Evolutionary conservation across 2,329 filamentous ascomycete genomes (phyloP).

Genomic region (Microcera coccophila): DNA sequence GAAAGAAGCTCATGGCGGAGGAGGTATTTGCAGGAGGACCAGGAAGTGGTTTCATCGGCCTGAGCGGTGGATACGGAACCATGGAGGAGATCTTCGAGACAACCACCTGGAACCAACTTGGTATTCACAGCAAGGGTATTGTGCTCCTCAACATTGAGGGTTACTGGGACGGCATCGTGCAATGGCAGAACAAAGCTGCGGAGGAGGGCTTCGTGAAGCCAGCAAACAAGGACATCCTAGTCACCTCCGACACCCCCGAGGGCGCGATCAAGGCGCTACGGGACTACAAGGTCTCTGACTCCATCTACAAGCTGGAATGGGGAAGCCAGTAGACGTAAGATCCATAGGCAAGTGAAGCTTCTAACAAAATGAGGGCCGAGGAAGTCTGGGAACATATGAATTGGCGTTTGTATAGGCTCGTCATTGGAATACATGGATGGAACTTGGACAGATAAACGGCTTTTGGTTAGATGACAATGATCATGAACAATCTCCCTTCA

Average conservation of each 20-base stretch:
- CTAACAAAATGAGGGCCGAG: conserved; percentile 7
- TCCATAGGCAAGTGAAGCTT: conserved; percentile 3
- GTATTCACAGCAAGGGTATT: conserved; percentile 78
- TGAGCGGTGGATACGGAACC: conserved; percentile 88
- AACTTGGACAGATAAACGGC: conserved; percentile 16
- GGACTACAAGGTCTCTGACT: conserved; percentile 71
- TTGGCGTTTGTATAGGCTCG: conserved; percentile 18
- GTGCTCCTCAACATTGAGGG: conserved; percentile 83
- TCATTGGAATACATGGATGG: conserved; percentile 10
- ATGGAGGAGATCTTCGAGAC: conserved; percentile 93
- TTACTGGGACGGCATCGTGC: conserved; percentile 84
- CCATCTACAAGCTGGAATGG: conserved; percentile 81
- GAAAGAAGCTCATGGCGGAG: conserved; percentile 89
- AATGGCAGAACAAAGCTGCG: conserved; percentile 76
- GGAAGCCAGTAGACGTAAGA: conserved; percentile 52
- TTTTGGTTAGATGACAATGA: conserved; percentile 19
- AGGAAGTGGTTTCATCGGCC: conserved; percentile 83
- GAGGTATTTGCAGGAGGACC: conserved; percentile 78
- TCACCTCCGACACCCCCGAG: conserved; percentile 67
- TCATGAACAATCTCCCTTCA: conserved; percentile 12
- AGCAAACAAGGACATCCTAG: conserved; percentile 70
- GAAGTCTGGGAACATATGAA: not conserved
- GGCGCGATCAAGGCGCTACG: conserved; percentile 67
- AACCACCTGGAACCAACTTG: conserved; percentile 92
- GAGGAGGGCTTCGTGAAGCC: conserved; percentile 70